Base-by-base conservation (phyloP, 768 basidiomycete genomes). In the Rhodotorula sphaerocarpa region DNA sequence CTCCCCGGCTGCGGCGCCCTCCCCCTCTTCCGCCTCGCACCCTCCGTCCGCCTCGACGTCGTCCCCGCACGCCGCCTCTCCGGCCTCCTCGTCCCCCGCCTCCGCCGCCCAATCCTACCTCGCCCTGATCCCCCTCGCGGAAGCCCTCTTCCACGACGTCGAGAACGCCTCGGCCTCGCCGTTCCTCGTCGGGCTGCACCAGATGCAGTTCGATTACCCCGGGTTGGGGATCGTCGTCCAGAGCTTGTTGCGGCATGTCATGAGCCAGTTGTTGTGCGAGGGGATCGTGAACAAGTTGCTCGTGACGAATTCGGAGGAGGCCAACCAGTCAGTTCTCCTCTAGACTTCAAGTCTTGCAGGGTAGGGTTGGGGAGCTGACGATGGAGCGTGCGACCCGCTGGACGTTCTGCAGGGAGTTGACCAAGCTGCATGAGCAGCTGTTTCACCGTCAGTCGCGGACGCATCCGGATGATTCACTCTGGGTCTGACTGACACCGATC, bases 341-440 rank as follows among this genome's bases (percentile, higher is more conserved):
- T 9, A 10, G 25, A 1, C 33, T 11, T 39, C 34, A 5, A 11
- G 12, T 27, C 28, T n/a, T n/a, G n/a, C n/a, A n/a, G n/a, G n/a
- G n/a, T n/a, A n/a, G n/a, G n/a, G n/a, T n/a, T n/a, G n/a, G n/a
- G 20, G 27, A 46, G 21, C 45, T 46, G 25, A 46, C 54, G 5
- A 39, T 39, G 10, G 36, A 39, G 36, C 36, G 36, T 39, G n/a
- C n/a, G n/a, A n/a, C n/a, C n/a, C n/a, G n/a, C n/a, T n/a, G n/a
- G n/a, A n/a, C n/a, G 14, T 36, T 41, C 16, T 0, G 23, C 52
- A 65, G 85, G 63, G 87, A 90, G 73, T 78, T 91, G 51, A 85
- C 88, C 28, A 81, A 87, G 7, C 87, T 91, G 59, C 89, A 91
- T 74, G 89, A 90, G 73, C 86, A 90, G 69, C 81, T 91, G 55